Evolutionary conservation across 1,139 yeast species (phyloP), one percentile per base, ranked within the genome.

Genomic region (Yamadazyma taylorii): DNA sequence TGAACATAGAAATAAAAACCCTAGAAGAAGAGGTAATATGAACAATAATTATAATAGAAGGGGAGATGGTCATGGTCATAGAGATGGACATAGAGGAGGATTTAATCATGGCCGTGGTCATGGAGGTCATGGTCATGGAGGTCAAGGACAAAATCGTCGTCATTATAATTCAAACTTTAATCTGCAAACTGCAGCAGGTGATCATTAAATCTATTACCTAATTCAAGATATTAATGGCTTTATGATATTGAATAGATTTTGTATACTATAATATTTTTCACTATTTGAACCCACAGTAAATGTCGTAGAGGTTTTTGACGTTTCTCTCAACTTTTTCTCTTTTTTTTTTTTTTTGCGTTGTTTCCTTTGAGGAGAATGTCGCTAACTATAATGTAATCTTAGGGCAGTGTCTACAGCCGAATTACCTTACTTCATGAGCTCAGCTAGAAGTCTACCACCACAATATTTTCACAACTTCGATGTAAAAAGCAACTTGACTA

Each of bases 1-100:
- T 65, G 78, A 76, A 44, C 75, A 73, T 48, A 62, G 75, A 50
- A 67, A 69, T 50, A 74, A 69, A 65, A 74, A 63, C 55, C 71
- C 66, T 40, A 66, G 63, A 52, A 68, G 71, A 55, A 66, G 78
- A 52, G 63, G 65, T 12, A 54, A 53, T 16, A 56, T 58, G 9
- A 35, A 16, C 13, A 24, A 34, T 12, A 37, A 42, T 27, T 14
- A 33, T 24, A 25, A 34, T 32, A 33, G 35, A 28, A 42, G 43
- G 30, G 37, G 51, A 34, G 44, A 51, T 32, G 47, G 51, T 34
- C 45, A 52, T 39, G 52, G 44, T 41, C 47, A 46, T 32, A 39
- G 46, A n/a, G 25, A 30, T 10, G 32, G 43, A 26, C 35, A 37
- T 25, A 40, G 48, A 38, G 41, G 42, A 17, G 34, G 37, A 34